Evolutionary conservation across 148 eudicot species (phyloP), one percentile per base, ranked within the genome.

Genomic region (Bassia scoparia): DNA sequence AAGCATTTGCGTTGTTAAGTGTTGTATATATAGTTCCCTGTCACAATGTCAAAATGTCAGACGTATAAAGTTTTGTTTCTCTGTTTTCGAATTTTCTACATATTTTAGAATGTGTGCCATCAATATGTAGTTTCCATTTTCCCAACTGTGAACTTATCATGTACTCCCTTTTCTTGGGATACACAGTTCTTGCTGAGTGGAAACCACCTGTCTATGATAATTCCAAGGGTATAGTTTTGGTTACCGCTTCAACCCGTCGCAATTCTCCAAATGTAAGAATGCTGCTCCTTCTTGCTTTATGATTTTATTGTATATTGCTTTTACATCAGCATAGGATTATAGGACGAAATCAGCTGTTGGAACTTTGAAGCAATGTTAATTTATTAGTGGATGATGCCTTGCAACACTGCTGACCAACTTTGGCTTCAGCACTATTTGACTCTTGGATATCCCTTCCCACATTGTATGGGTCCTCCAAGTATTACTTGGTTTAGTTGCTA

Each of bases 141-240:
- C 43, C 30, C 60, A 33, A 11, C 17, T 14, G 59, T 16, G 43
- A 34, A 38, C 41, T 72, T 49, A 41, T 43, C 41, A 67, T 41
- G 27, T 70, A 13, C 52, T 54, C 29, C 37, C 20, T 44, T 44
- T 50, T 50, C 54, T 63, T 7, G 67, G 21, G 66, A 54, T 60
- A 35, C 74, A 80, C 83, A 95, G 99, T 92, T 64, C 99, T 95
- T 82, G 85, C 99, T n/a, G 99, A 95, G 83, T 95, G 99, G 99
- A 95, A 95, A 74, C 97, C 96, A 60, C 97, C 99, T 61, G 94
- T 92, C 48, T 95, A 95, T 85, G 99, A 92, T 79, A 95, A 95
- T 83, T 78, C 87, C 41, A 92, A 78, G 81, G 99, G 99, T 76
- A 84, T 95, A 80, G 84, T 87, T 34, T 79, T 95, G 81, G 96